Evolutionary conservation across 2,329 filamentous ascomycete genomes (phyloP).

Genomic region (Aphanoascus verrucosus): DNA sequence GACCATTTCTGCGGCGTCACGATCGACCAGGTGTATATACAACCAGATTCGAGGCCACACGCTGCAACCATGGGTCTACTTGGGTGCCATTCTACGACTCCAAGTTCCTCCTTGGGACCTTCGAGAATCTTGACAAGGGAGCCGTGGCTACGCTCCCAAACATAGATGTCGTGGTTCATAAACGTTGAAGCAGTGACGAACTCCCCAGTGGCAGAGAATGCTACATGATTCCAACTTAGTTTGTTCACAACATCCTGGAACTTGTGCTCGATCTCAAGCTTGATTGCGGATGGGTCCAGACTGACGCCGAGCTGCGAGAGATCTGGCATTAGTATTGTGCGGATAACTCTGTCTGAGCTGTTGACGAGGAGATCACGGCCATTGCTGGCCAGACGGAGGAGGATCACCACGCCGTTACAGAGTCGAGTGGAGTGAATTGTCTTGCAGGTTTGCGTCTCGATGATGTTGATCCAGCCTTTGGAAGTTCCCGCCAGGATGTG

Average conservation of each 20-base stretch:
- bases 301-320: constrained; percentile 43
- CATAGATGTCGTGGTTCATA: constrained; percentile 97
- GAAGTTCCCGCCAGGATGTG: constrained; percentile 89
- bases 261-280: constrained; percentile 89
- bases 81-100: constrained; percentile 95
- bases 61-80: constrained; percentile 76
- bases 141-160: constrained; percentile 90
- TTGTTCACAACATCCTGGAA: constrained; percentile 96
- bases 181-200: constrained; percentile 94
- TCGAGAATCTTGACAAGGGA: constrained; percentile 95
- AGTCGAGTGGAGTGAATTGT: constrained; percentile 86
- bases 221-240: constrained; percentile 92
- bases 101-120: constrained; percentile 90
- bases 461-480: constrained; percentile 93
- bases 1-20: constrained; percentile 95
- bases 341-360: constrained; percentile 85
- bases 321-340: constrained; percentile 83
- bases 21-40: constrained; percentile 93
- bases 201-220: constrained; percentile 86
- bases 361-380: constrained; percentile 85
- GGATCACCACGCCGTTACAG: constrained; percentile 76
- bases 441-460: constrained; percentile 67
- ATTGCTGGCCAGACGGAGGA: constrained; percentile 70
- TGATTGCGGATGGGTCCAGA: constrained; percentile 73
- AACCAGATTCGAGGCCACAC: constrained; percentile 82